These are phyloP conservation scores for Globisporangium heterothallicum DNA, from an alignment of 352 stramenopile species.

Conservation along the genomic window DNA sequence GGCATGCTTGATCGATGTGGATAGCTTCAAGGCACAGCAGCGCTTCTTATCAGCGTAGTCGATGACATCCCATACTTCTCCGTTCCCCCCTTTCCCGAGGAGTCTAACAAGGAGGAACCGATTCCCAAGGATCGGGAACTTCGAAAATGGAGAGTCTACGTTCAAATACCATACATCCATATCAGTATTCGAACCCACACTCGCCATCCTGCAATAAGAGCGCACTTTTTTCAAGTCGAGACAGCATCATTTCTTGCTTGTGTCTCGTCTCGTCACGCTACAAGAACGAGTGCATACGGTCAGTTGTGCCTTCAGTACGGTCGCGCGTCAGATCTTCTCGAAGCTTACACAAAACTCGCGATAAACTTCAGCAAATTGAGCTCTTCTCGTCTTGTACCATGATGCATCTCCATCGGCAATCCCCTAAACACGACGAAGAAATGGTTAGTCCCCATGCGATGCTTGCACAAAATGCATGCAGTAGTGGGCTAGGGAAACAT, in stretches of 20 bases:
- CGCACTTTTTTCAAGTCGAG: conserved; percentile 62
- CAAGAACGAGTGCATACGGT: neutral
- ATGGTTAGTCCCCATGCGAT: no score
- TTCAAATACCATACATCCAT: neutral
- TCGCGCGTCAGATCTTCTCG: neutral
- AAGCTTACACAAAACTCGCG: conserved; percentile 56
- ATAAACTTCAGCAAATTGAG: conserved; percentile 42
- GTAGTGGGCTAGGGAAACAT: no score
- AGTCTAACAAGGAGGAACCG: conserved; percentile 60
- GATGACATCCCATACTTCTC: conserved; percentile 78
- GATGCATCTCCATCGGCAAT: conserved; percentile 33
- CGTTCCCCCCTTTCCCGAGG: conserved; percentile 69
- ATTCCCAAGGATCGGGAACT: conserved; percentile 67
- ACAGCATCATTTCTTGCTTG: conserved; percentile 74
- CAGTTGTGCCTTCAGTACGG: neutral
- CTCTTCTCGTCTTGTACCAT: conserved; percentile 41
- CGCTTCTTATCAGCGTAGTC: conserved; percentile 66
- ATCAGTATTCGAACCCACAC: neutral
- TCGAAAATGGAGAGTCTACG: conserved; percentile 60
- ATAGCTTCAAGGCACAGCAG: conserved; percentile 63
- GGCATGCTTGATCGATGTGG: conserved; percentile 62
- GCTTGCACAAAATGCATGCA: no score
- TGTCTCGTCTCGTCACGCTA: conserved; percentile 68
- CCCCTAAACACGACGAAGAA: conserved; percentile 17
- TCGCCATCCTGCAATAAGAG: neutral